These are phyloP conservation scores for Bjerkandera adusta DNA, from an alignment of 1,284 basidiomycete species.

Conservation along the genomic window DNA sequence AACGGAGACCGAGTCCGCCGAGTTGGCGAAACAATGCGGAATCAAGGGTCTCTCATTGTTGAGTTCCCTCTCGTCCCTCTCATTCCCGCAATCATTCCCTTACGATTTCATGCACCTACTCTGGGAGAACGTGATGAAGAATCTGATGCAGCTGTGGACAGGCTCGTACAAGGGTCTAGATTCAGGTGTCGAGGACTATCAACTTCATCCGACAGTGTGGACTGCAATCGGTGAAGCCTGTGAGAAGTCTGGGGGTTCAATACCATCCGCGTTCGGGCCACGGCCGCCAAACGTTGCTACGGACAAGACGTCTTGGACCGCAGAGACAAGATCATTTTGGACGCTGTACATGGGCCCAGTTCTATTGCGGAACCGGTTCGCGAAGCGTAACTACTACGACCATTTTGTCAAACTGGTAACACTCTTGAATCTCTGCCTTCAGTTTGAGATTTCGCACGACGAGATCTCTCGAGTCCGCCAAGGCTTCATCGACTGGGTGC, in stretches of 20 bases:
- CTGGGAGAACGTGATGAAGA: slow-evolving; percentile 39
- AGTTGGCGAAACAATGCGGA: slow-evolving; percentile 34
- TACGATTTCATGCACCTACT: slow-evolving; percentile 50
- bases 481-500: slow-evolving; percentile 40
- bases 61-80: slow-evolving; percentile 31
- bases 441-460: slow-evolving; percentile 35
- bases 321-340: slow-evolving; percentile 38
- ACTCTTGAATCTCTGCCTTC: slow-evolving; percentile 38
- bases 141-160: slow-evolving; percentile 40
- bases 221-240: slow-evolving; percentile 36
- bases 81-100: slow-evolving; percentile 40
- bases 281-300: slow-evolving; percentile 35
- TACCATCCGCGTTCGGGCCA: slow-evolving; percentile 39
- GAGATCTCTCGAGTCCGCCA: slow-evolving; percentile 32
- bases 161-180: slow-evolving; percentile 38
- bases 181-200: slow-evolving; percentile 31
- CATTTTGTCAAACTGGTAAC: slow-evolving; percentile 42
- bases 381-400: slow-evolving; percentile 33
- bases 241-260: slow-evolving; percentile 26
- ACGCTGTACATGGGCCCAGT: slow-evolving; percentile 37
- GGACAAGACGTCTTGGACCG: slow-evolving; percentile 26
- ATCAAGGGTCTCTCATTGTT: slow-evolving; percentile 41
- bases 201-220: slow-evolving; percentile 33
- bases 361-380: slow-evolving; percentile 32
- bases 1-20: slow-evolving; percentile 22